Base-by-base conservation (phyloP, 1,284 basidiomycete species). In the Heterobasidion annosum region DNA sequence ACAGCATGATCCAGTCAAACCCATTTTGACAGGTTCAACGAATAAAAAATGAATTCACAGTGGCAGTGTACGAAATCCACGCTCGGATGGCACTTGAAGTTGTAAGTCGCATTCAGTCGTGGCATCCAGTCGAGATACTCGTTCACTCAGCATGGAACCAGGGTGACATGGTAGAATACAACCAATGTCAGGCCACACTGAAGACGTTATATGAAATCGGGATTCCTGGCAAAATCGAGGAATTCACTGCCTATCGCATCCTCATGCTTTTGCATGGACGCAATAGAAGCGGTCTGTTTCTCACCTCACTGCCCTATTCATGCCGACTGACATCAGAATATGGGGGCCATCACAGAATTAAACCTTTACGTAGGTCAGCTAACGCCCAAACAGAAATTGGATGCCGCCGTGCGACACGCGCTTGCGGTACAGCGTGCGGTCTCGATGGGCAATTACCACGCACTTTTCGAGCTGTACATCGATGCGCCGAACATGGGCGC, bases 81-180 rank as follows among this genome's bases (percentile, higher is more conserved):
- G 97, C 93, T 25, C 85, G 97, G 33, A 97, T 99, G 74, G 97
- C 97, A 46, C 73, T 98, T 32, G 93, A 97, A 77, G 90, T 87
- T 63, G 93, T 93, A 68, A 59, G 88, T 70, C 9, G 8, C 50
- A 49, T 50, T 32, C 54, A n/a, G 53, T 53, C 10, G 40, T 51
- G 50, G 40, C 46, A 34, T 45, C 37, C 45, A 34, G 25, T 48
- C n/a, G 16, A 48, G 46, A 6, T 47, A 51, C 34, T 58, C 56
- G 40, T 64, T 54, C 37, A 54, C 56, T 19, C 37, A 55, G 62
- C 48, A 51, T 54, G 37, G 40, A 47, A 54, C 47, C 67, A 97
- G 93, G 85, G 82, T 66, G 97, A 99, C 68, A 88, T 99, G 77
- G 94, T 97, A 63, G 97, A 99, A 80, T 99, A 97, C 69, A 99